Evolutionary conservation across 2,329 filamentous ascomycete species (phyloP).

Genomic region (Penicillium sp.): DNA sequence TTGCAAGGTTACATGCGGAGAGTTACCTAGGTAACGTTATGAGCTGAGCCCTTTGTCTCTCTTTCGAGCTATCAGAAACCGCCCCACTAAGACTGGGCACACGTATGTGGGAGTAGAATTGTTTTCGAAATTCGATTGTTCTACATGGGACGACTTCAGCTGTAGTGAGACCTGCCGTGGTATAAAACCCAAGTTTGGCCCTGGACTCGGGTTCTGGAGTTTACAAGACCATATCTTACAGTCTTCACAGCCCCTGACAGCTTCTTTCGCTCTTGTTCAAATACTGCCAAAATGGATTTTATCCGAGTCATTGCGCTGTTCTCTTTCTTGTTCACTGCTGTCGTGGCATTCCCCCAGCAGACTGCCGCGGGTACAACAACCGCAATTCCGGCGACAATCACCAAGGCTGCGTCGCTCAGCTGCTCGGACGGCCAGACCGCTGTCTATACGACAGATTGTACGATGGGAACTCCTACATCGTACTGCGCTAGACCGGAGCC

Average conservation of each 20-base stretch:
- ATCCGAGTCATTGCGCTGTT: not conserved
- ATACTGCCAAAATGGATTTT: not conserved
- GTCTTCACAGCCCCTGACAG: not conserved
- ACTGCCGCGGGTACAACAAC: not conserved
- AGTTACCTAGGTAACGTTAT: not conserved
- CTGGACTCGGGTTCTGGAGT: not conserved
- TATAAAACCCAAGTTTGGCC: not conserved
- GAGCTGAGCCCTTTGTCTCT: not conserved
- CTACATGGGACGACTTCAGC: not conserved
- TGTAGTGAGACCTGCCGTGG: not conserved
- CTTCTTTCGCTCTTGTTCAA: not conserved
- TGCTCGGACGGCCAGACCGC: constrained; percentile 24
- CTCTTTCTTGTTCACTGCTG: not conserved
- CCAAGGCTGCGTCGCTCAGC: constrained; percentile 12
- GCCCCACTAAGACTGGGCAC: not conserved
- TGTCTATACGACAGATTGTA: constrained; percentile 29
- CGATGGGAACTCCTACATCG: constrained; percentile 23
- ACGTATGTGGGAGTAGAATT: not conserved
- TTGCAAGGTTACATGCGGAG: not conserved
- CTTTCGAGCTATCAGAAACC: not conserved
- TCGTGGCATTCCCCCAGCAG: constrained; percentile 14
- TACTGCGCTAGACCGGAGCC: constrained; percentile 23
- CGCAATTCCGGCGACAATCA: not conserved
- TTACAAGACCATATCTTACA: no score
- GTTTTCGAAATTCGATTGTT: not conserved